These are phyloP conservation scores for Astrephomene gubernaculifera DNA, from an alignment of 139 green algal species.

Conservation along the genomic window DNA sequence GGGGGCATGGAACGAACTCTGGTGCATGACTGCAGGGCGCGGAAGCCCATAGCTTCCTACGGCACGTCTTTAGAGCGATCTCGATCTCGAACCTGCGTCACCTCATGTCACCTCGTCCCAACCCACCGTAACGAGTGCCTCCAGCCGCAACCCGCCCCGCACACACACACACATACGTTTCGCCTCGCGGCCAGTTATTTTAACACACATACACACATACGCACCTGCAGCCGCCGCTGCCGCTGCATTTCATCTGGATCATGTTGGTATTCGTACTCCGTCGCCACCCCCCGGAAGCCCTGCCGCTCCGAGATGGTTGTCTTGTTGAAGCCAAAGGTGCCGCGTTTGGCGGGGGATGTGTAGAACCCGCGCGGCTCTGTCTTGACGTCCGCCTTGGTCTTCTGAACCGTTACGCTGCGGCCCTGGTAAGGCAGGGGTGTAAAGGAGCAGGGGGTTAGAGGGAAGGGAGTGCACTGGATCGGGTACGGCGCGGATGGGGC, in stretches of 20 bases:
- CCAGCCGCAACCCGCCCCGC: no score
- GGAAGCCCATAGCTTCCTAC: no score
- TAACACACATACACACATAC: background rate
- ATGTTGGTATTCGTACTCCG: constrained; percentile 63
- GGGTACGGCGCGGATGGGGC: no score
- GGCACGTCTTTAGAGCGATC: no score
- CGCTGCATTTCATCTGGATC: constrained; percentile 40
- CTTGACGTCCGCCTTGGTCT: constrained; percentile 60
- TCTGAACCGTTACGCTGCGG: constrained; percentile 33
- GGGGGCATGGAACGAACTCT: no score
- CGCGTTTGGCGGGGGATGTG: constrained; percentile 74
- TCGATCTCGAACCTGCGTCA: no score
- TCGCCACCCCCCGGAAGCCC: constrained; percentile 42
- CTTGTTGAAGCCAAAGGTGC: constrained; percentile 66
- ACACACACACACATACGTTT: no score
- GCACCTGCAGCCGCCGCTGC: background rate
- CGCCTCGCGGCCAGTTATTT: no score
- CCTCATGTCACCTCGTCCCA: no score
- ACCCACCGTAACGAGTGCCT: no score
- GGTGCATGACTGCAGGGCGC: no score
- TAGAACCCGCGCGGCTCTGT: constrained; percentile 66
- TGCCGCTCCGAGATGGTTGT: constrained; percentile 56
- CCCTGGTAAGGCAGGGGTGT: background rate
- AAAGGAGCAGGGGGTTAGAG: background rate
- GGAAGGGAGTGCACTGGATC: no score